Evolutionary conservation across 495 filamentous ascomycete species (phyloP).

Genomic region (Hyaloscypha finlandica): DNA sequence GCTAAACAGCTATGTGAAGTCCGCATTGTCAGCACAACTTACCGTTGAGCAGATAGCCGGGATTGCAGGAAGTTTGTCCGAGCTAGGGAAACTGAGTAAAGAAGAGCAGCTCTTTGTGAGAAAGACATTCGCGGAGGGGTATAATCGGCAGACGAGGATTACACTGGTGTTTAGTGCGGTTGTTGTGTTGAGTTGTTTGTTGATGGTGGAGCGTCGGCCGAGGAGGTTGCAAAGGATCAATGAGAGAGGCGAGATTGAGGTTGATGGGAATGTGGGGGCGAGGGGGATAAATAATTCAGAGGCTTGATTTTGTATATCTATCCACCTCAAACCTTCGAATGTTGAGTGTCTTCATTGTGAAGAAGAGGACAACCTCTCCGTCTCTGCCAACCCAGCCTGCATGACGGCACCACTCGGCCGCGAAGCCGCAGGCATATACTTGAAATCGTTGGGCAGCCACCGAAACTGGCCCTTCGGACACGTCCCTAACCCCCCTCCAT

Average conservation of each 20-base stretch:
- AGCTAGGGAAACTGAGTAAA: neutral
- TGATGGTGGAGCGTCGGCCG: constrained; percentile 7
- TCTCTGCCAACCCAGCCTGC: neutral
- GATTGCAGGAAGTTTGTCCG: neutral
- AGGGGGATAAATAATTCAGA: no score
- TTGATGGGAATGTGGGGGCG: no score
- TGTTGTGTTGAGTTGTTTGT: neutral
- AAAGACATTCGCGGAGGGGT: constrained; percentile 15
- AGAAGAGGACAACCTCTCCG: neutral
- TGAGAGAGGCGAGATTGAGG: no score
- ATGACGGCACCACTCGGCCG: neutral
- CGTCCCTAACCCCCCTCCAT: constrained; percentile 17
- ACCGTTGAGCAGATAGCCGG: neutral
- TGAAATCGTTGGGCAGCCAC: constrained; percentile 7
- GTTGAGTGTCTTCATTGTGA: neutral
- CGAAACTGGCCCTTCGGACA: constrained; percentile 8
- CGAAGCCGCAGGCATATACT: neutral
- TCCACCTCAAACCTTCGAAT: neutral
- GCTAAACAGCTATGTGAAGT: constrained; percentile 12
- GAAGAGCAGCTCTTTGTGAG: constrained; percentile 7
- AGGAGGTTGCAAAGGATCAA: neutral
- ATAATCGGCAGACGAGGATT: constrained; percentile 20
- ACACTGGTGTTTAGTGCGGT: constrained; percentile 6
- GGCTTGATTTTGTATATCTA: no score
- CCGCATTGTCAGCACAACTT: neutral